Evolutionary conservation across 768 basidiomycete species (phyloP).

Genomic region (Exidia glandulosa): DNA sequence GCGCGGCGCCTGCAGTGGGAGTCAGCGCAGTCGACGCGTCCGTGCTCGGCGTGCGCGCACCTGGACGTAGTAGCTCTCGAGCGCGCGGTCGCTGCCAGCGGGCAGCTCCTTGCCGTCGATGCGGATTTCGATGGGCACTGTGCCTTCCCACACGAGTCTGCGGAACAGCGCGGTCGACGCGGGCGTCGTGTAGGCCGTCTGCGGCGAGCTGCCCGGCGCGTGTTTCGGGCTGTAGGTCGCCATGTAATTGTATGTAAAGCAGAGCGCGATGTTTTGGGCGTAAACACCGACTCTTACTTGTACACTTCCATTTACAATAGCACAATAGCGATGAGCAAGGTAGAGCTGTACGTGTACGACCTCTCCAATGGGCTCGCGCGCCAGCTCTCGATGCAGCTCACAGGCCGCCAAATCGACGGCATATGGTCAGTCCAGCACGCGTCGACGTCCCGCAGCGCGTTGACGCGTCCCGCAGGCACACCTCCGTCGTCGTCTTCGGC

Average conservation of each 20-base stretch:
- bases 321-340: conserved; percentile 15
- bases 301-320: background rate
- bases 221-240: background rate
- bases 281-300: background rate
- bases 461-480: conserved; percentile 53
- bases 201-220: conserved; percentile 8
- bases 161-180: conserved; percentile 77
- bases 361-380: conserved; percentile 79
- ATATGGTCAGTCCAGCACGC: conserved; percentile 53
- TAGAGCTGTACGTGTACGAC: conserved; percentile 85
- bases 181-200: conserved; percentile 37
- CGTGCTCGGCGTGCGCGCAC: background rate
- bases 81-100: conserved; percentile 77
- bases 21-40: conserved; percentile 7
- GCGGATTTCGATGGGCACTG: conserved; percentile 79
- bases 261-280: too few relatives aligned
- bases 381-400: conserved; percentile 66
- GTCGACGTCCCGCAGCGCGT: background rate
- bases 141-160: conserved; percentile 82
- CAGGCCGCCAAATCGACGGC: conserved; percentile 85
- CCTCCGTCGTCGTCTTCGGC: conserved; percentile 78
- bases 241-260: too few relatives aligned
- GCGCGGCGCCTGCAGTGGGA: conserved; percentile 53
- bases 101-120: conserved; percentile 85
- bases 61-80: conserved; percentile 84